Conservation (phyloP, 176 grass and related monocot species). For the Panicum miliaceum region DNA sequence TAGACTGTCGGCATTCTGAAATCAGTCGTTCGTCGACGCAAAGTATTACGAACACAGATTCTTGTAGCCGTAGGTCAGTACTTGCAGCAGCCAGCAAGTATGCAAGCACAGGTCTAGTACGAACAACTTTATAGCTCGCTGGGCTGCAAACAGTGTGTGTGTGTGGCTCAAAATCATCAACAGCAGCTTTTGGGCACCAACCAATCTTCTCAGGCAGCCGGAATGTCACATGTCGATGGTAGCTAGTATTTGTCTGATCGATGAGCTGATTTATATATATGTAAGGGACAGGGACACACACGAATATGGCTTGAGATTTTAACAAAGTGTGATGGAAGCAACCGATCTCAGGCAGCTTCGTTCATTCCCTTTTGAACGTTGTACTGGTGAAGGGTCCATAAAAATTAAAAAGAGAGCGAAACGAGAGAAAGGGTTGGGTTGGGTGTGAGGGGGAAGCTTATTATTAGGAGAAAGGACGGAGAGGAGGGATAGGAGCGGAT, state of each 20-base stretch:
- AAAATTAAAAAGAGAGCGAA: slow-evolving; percentile 35
- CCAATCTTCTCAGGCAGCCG: slow-evolving; percentile 49
- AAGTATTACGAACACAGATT: not conserved
- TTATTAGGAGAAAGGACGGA: not conserved
- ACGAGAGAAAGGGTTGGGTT: not conserved
- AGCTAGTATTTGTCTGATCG: slow-evolving; percentile 38
- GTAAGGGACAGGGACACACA: slow-evolving; percentile 23
- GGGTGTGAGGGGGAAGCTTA: slow-evolving; percentile 23
- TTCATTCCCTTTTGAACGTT: not conserved
- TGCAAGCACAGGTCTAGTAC: too few species aligned
- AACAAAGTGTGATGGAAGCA: slow-evolving; percentile 65
- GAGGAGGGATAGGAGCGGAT: not conserved
- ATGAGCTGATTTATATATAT: slow-evolving; percentile 4
- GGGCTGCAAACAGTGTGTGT: slow-evolving; percentile 9
- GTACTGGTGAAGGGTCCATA: not conserved
- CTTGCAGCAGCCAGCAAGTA: not conserved
- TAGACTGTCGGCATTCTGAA: not conserved
- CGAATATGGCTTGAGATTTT: slow-evolving; percentile 45
- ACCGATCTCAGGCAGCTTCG: slow-evolving; percentile 5
- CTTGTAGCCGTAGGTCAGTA: not conserved
- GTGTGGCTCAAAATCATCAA: not conserved
- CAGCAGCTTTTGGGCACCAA: slow-evolving; percentile 40
- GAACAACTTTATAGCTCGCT: not conserved
- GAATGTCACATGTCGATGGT: slow-evolving; percentile 40
- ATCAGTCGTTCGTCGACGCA: not conserved